These are phyloP conservation scores for Scheffersomyces coipomensis DNA, from an alignment of 805 yeast species.

Conservation along the genomic window DNA sequence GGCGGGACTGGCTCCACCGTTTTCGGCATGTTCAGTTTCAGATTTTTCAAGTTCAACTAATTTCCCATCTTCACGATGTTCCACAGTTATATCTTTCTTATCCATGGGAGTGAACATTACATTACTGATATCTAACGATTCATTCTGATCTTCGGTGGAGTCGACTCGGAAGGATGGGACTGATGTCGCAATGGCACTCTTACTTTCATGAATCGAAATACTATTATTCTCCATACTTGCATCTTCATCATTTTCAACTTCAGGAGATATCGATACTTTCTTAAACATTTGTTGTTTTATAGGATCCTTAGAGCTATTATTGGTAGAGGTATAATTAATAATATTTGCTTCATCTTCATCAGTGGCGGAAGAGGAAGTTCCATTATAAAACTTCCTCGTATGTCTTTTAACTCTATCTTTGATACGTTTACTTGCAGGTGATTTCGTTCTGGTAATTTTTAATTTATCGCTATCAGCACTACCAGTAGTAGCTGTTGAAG, in stretches of 20 bases:
- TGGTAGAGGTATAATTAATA: too few relatives aligned
- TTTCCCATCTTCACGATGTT: background rate
- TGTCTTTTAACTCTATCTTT: constrained; percentile 9
- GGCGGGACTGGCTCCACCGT: background rate
- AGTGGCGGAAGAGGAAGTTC: constrained; percentile 3
- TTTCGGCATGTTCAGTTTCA: background rate
- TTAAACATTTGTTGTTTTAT: constrained; percentile 3
- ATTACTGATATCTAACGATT: background rate
- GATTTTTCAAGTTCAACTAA: background rate
- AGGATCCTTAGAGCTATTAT: constrained; percentile 1
- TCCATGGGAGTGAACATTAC: background rate
- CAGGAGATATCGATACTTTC: constrained; percentile 2
- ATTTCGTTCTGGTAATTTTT: constrained; percentile 3
- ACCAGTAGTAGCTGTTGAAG: constrained; percentile 7
- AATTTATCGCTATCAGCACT: constrained; percentile 10
- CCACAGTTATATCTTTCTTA: background rate
- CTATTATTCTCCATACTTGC: background rate
- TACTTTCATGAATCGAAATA: background rate
- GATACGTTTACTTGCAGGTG: constrained; percentile 4
- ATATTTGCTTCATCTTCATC: constrained; percentile 1
- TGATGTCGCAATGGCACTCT: background rate
- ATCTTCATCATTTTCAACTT: background rate
- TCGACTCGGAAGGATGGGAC: background rate
- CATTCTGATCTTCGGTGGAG: background rate
- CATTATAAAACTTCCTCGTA: constrained; percentile 7